Evolutionary conservation across 352 stramenopile genomes (phyloP), one percentile per base, ranked within the genome.

Genomic region (Phytophthora sp.): DNA sequence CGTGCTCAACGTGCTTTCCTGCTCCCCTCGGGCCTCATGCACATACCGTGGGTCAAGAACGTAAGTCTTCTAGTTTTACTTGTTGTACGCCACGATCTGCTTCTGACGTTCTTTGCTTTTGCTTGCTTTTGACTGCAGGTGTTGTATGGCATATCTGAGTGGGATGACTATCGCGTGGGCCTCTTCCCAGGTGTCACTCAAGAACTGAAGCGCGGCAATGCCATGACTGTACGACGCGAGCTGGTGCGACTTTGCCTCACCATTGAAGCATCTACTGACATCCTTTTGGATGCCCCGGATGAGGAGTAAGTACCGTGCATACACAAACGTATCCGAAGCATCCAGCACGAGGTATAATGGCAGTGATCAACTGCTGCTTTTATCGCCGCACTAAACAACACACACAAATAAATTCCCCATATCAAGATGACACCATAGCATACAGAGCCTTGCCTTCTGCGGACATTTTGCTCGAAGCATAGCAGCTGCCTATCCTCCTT

Each of bases 11-110:
- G 83, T 56, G 80, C 86, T 34, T 95, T 95, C 63, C 38, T 92
- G 50, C 72, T 95, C 7, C 82, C 86, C 1, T 69, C 74, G 1
- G 86, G 84, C 8, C 62, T 92, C 35, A 76, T 74, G 0, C 74
- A 85, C 45, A 91, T 88, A 72, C 86, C 86, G 12, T 95, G 86
- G 86, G 68, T 92, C 61, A 93, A 92, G 49, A 86, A 92, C 43
- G 82, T 91, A 84, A 59, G 82, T 86, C 9, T 39, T 44, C 10
- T n/a, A n/a, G n/a, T n/a, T 11, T 37, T 15, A n/a, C 7, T 12
- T 48, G 20, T 58, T 18, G 49, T 31, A 20, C 13, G 13, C 13
- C 10, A 26, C 11, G 30, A 49, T 31, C 42, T 13, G 2, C n/a
- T 17, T 28, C 46, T 66, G 65, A 70, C 35, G 8, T 18, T 27